Evolutionary conservation across 1,284 basidiomycete genomes (phyloP).

Genomic region (Austroboletus novae-zelandiae): DNA sequence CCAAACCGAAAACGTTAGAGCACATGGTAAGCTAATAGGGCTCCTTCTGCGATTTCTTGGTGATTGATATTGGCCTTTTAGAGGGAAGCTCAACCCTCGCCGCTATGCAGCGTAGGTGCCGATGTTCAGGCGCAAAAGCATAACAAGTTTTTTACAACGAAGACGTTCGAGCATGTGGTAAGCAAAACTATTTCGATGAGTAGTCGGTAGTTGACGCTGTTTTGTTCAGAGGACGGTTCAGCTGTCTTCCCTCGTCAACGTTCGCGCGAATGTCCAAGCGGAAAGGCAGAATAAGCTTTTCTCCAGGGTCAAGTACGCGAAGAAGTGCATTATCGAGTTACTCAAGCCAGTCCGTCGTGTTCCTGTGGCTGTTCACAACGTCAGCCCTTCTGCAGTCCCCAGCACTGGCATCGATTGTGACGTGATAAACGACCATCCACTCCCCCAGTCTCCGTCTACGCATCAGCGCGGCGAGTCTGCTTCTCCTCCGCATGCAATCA

Average conservation of each 20-base stretch:
- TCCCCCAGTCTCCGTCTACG: neutral
- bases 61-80: too few relatives aligned
- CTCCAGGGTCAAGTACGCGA: constrained; percentile 15
- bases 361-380: neutral
- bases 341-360: constrained; percentile 11
- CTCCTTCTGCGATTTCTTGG: too few relatives aligned
- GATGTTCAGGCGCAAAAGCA: too few relatives aligned
- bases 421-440: neutral
- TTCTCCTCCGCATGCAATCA: neutral
- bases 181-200: neutral
- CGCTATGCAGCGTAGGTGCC: too few relatives aligned
- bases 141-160: neutral
- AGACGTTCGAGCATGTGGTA: constrained; percentile 9
- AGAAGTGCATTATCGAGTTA: constrained; percentile 16
- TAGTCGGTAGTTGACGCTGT: neutral
- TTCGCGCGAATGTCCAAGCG: neutral
- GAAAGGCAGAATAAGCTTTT: constrained; percentile 11
- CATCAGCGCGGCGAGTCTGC: neutral
- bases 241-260: neutral
- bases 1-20: too few relatives aligned
- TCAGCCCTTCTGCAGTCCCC: neutral
- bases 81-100: too few relatives aligned
- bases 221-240: neutral
- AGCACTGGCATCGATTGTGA: neutral
- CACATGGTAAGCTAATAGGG: too few relatives aligned